These are phyloP conservation scores for Pythium aristosporum DNA, from an alignment of 352 stramenopile genomes.

Conservation along the genomic window DNA sequence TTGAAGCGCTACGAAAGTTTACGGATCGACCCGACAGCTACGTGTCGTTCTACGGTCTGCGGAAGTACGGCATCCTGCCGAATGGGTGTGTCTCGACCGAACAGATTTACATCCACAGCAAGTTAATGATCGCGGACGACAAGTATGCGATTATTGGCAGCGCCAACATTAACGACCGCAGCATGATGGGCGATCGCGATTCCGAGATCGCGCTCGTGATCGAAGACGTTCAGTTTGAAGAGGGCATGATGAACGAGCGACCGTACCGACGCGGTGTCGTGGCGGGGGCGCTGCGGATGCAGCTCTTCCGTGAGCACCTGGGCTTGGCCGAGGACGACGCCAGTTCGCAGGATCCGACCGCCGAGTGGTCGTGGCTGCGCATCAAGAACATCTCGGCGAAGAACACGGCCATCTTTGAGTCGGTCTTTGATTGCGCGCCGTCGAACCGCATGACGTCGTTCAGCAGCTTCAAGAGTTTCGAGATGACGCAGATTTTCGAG, in stretches of 20 bases:
- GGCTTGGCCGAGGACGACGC: constrained; percentile 60
- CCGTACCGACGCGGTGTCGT: constrained; percentile 60
- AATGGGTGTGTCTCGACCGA: constrained; percentile 81
- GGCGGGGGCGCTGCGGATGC: constrained; percentile 64
- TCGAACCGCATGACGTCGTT: constrained; percentile 83
- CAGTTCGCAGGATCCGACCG: constrained; percentile 52
- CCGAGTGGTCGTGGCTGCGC: constrained; percentile 60
- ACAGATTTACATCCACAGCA: constrained; percentile 93
- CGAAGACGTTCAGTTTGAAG: constrained; percentile 80
- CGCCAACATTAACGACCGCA: constrained; percentile 96
- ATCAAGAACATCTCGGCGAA: constrained; percentile 53
- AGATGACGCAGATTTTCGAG: constrained; percentile 85
- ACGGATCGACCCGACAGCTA: constrained; percentile 72
- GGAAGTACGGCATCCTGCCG: constrained; percentile 80
- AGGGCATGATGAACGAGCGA: constrained; percentile 74
- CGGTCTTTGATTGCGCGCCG: constrained; percentile 81
- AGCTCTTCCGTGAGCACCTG: constrained; percentile 84
- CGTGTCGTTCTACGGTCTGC: constrained; percentile 81
- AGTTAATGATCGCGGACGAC: constrained; percentile 91
- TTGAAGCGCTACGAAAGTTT: constrained; percentile 61
- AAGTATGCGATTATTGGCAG: constrained; percentile 89
- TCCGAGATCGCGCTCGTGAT: constrained; percentile 86
- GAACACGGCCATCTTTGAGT: constrained; percentile 83
- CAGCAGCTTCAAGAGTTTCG: constrained; percentile 69
- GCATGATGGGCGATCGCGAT: constrained; percentile 90